Conservation (phyloP, 495 filamentous ascomycete genomes). For the Echria macrotheca region DNA sequence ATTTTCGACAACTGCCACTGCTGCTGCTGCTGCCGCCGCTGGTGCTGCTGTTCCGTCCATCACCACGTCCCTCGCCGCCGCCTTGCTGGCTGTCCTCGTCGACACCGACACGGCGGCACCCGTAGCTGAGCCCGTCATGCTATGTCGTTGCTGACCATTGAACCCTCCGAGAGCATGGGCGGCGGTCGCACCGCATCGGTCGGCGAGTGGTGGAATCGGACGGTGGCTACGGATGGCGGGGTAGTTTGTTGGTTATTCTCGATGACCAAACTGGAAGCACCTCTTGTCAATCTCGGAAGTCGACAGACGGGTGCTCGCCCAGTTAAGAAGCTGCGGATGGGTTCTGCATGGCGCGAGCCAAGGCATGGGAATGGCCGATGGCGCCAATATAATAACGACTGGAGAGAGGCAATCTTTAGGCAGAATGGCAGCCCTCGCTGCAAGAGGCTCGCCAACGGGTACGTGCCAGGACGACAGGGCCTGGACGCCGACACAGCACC, state of each 20-base stretch:
- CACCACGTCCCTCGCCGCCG: slow-evolving; percentile 12
- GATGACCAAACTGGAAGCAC: too few species aligned
- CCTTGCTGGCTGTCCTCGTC: slow-evolving; percentile 15
- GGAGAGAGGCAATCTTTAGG: slow-evolving; percentile 11
- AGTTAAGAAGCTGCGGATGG: background rate
- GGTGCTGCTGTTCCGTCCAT: slow-evolving; percentile 12
- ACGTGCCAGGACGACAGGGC: too few species aligned
- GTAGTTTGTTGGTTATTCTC: too few species aligned
- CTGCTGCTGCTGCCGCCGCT: slow-evolving; percentile 4
- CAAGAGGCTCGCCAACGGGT: background rate
- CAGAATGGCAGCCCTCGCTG: slow-evolving; percentile 3
- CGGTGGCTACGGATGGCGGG: too few species aligned
- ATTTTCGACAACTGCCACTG: slow-evolving; percentile 1
- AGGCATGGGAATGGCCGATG: slow-evolving; percentile 18
- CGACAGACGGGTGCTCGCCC: too few species aligned
- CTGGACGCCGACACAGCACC: slow-evolving; percentile 12
- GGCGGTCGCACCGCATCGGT: slow-evolving; percentile 4
- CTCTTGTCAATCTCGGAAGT: too few species aligned
- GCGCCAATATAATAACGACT: slow-evolving; percentile 15
- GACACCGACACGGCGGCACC: slow-evolving; percentile 21
- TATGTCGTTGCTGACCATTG: slow-evolving; percentile 22
- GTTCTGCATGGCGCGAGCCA: slow-evolving; percentile 18
- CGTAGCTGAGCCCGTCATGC: slow-evolving; percentile 23
- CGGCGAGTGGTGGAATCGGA: too few species aligned
- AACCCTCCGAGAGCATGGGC: slow-evolving; percentile 8